phyloP scores from a whole-genome alignment of 1,284 basidiomycete species.

The Porodaedalea pini region DNA sequence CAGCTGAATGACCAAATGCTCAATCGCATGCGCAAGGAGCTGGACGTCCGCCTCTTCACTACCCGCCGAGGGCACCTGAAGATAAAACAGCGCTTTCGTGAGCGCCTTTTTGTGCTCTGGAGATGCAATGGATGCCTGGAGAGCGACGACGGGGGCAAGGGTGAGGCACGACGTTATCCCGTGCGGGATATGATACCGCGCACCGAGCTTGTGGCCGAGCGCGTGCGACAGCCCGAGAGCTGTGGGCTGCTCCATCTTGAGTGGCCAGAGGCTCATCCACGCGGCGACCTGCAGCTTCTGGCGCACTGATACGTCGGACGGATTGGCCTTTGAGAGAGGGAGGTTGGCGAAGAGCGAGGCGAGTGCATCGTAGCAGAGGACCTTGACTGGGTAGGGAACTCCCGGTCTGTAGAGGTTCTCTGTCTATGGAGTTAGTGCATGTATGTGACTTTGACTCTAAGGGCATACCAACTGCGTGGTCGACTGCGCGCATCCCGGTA shows the following conservation, averaged over 20 bases:
- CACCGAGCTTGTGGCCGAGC: conserved; percentile 73
- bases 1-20: conserved; percentile 56
- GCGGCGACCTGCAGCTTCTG: conserved; percentile 72
- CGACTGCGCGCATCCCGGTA: conserved; percentile 71
- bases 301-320: conserved; percentile 52
- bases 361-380: conserved; percentile 63
- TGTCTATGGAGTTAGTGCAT: conserved; percentile 26
- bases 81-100: conserved; percentile 51
- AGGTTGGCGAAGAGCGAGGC: conserved; percentile 73
- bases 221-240: conserved; percentile 67
- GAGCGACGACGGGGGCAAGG: conserved; percentile 56
- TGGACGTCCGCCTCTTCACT: conserved; percentile 55
- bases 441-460: background rate
- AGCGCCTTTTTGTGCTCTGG: conserved; percentile 57
- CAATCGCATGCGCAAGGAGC: conserved; percentile 50
- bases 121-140: conserved; percentile 54
- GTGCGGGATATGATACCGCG: conserved; percentile 73
- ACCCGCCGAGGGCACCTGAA: conserved; percentile 56
- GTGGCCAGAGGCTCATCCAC: conserved; percentile 79
- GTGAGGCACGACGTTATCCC: conserved; percentile 86
- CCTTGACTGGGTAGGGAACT: conserved; percentile 56
- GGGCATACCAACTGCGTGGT: conserved; percentile 66
- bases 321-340: conserved; percentile 58
- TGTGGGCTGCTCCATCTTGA: conserved; percentile 51
- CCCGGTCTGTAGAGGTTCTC: conserved; percentile 67